Percentiles rank a stretch among this genome's conserved stretches.
These are phyloP conservation scores for Phlebiopsis gigantea DNA, from an alignment of 768 basidiomycete species.

Conservation along the genomic window DNA sequence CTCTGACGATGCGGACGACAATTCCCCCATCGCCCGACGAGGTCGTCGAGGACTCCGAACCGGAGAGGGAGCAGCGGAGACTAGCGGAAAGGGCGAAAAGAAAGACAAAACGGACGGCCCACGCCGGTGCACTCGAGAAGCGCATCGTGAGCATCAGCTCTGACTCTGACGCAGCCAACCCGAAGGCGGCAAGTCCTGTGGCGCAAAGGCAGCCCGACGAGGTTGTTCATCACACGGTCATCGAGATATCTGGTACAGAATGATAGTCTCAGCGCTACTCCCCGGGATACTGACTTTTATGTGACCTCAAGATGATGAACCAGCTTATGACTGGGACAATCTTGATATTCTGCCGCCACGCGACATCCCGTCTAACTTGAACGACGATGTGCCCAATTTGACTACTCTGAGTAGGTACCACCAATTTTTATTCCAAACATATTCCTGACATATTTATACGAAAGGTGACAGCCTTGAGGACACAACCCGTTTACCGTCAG, in stretches of 20 bases:
- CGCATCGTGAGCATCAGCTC: slow-evolving; percentile 10
- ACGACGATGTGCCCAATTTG: no score
- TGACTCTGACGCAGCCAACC: not conserved
- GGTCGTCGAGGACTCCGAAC: slow-evolving; percentile 66
- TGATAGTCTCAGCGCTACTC: no score
- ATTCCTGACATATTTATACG: no score
- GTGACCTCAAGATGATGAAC: not conserved
- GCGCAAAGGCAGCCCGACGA: no score
- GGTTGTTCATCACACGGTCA: slow-evolving; percentile 5
- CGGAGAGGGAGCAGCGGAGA: slow-evolving; percentile 48
- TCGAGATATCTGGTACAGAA: slow-evolving; percentile 23
- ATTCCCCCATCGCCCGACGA: slow-evolving; percentile 23
- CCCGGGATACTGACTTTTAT: not conserved
- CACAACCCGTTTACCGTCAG: slow-evolving; percentile 6
- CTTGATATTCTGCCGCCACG: not conserved
- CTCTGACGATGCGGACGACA: not conserved
- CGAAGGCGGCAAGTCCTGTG: not conserved
- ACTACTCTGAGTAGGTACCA: no score
- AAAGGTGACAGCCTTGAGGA: slow-evolving; percentile 2
- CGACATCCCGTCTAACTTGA: no score
- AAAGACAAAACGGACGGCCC: slow-evolving; percentile 11
- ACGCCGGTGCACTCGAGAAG: not conserved
- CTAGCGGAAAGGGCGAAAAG: slow-evolving; percentile 18
- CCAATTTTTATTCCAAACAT: no score
- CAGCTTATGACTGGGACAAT: not conserved